These are phyloP conservation scores for Fusarium euwallaceae DNA, from an alignment of 2,329 filamentous ascomycete genomes.

Conservation along the genomic window DNA sequence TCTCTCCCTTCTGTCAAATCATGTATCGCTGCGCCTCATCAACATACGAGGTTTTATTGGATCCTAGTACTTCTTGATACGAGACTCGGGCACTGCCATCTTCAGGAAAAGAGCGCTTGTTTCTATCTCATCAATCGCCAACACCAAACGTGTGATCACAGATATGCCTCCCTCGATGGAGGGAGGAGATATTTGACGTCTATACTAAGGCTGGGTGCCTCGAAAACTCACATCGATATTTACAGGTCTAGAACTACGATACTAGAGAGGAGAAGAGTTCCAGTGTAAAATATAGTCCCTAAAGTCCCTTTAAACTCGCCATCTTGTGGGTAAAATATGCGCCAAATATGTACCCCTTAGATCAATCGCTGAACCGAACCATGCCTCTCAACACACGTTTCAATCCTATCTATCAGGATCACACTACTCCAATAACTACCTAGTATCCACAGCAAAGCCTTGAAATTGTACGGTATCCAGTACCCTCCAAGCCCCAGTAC, in stretches of 20 bases:
- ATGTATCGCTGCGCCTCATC: not conserved
- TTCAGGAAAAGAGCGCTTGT: not conserved
- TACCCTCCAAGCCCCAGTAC: not conserved
- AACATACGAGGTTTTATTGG: not conserved
- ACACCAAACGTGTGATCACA: not conserved
- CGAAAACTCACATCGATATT: not conserved
- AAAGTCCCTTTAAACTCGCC: not conserved
- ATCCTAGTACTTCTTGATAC: not conserved
- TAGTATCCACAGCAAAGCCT: not conserved
- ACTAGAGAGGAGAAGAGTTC: not conserved
- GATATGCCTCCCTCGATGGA: not conserved
- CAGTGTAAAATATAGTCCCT: not conserved
- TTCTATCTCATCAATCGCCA: not conserved
- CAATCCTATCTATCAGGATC: not conserved
- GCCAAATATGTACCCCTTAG: not conserved
- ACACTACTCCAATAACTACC: not conserved
- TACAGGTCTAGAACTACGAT: not conserved
- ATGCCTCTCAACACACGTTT: not conserved
- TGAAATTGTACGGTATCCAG: conserved; percentile 5
- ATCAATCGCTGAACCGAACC: not conserved
- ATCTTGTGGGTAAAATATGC: not conserved
- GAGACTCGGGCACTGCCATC: not conserved
- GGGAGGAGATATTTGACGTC: no score
- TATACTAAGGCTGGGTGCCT: not conserved
- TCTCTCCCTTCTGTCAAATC: not conserved